Percentiles rank a stretch among this genome's conserved stretches.
Evolutionary conservation across 2,329 filamentous ascomycete genomes (phyloP).

Genomic region (Colletotrichum phormii): DNA sequence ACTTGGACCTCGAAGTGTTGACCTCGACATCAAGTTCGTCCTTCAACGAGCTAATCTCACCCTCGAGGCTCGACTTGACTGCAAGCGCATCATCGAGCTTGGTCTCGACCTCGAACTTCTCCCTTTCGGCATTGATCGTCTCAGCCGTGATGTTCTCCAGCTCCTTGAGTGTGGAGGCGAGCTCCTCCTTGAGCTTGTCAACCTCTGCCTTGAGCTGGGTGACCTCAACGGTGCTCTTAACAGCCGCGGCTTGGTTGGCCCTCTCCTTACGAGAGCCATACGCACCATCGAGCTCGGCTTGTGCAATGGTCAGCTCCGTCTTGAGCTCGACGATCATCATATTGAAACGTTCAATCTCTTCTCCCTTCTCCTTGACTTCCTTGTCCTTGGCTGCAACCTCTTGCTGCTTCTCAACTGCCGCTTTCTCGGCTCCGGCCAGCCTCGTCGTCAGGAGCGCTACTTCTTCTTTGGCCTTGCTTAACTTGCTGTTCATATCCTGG

Average conservation of each 20-base stretch:
- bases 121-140: conserved; percentile 61
- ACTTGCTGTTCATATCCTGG: conserved; percentile 43
- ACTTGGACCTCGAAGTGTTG: conserved; percentile 48
- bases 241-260: conserved; percentile 67
- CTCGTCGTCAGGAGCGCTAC: conserved; percentile 52
- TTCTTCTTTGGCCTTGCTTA: conserved; percentile 55
- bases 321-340: conserved; percentile 68
- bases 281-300: conserved; percentile 71
- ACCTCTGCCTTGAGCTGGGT: conserved; percentile 60
- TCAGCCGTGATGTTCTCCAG: conserved; percentile 66
- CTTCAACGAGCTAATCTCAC: conserved; percentile 50
- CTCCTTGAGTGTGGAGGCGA: conserved; percentile 62
- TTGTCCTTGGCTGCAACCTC: conserved; percentile 51
- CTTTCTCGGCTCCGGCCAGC: conserved; percentile 45
- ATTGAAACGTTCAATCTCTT: conserved; percentile 63
- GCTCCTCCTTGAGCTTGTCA: conserved; percentile 62
- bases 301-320: conserved; percentile 70
- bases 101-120: conserved; percentile 59
- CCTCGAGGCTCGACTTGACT: conserved; percentile 50
- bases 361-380: conserved; percentile 59
- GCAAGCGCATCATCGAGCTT: conserved; percentile 55
- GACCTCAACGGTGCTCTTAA: conserved; percentile 60
- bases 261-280: conserved; percentile 70
- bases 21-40: conserved; percentile 56
- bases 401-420: conserved; percentile 53